These are phyloP conservation scores for Alternaria ventricosa DNA, from an alignment of 2,329 filamentous ascomycete species.

Conservation along the genomic window DNA sequence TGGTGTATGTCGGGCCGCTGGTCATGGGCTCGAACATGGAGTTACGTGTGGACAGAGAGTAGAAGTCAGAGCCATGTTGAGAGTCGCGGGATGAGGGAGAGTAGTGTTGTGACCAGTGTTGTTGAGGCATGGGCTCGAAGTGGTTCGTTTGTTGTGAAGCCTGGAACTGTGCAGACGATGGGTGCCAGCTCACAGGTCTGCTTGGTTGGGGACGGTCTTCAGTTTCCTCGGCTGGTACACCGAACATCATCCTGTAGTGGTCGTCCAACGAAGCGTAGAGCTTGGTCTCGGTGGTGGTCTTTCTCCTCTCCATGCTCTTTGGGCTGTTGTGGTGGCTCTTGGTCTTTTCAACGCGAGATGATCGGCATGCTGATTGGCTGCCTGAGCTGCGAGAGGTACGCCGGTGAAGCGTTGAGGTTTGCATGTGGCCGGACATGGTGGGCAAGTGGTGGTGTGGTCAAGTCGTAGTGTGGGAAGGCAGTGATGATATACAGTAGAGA, in stretches of 20 bases:
- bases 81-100: conserved; percentile 35
- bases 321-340: conserved; percentile 50
- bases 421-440: conserved; percentile 38
- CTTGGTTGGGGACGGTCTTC: conserved; percentile 35
- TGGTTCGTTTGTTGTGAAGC: conserved; percentile 27
- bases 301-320: conserved; percentile 44
- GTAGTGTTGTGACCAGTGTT: conserved; percentile 37
- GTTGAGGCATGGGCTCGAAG: conserved; percentile 30
- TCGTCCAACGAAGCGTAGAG: conserved; percentile 50
- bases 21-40: conserved; percentile 35
- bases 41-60: conserved; percentile 44
- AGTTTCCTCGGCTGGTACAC: conserved; percentile 37
- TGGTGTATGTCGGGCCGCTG: conserved; percentile 19
- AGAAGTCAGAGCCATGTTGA: conserved; percentile 41
- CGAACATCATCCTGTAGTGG: conserved; percentile 52
- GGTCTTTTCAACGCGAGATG: conserved; percentile 49
- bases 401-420: conserved; percentile 35
- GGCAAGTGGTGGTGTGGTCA: conserved; percentile 1
- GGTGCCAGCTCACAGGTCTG: conserved; percentile 78
- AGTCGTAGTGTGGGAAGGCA: conserved; percentile 20
- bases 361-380: conserved; percentile 34
- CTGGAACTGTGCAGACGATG: conserved; percentile 60
- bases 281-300: conserved; percentile 47
- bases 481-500: conserved; percentile 7
- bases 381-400: conserved; percentile 43